Percentiles rank a stretch among this genome's conserved stretches.
phyloP scores from a whole-genome alignment of 495 filamentous ascomycete genomes.

The Penicillium coprophilum region DNA sequence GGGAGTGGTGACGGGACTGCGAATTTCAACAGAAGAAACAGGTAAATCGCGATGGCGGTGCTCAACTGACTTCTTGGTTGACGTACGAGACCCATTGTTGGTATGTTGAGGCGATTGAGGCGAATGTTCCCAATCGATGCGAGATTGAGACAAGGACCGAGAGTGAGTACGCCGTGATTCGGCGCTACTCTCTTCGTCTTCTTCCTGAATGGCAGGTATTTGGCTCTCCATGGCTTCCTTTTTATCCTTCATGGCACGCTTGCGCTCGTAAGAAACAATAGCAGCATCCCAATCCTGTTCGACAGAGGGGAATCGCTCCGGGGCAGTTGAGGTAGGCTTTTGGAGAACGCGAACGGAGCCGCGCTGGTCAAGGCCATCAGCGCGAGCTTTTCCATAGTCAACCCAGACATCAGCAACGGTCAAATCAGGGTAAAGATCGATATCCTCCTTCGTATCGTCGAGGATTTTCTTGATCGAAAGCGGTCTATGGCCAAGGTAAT shows the following conservation, averaged over 20 bases:
- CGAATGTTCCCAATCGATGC: background rate
- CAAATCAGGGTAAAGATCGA: conserved; percentile 35
- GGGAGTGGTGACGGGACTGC: background rate
- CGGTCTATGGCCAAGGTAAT: conserved; percentile 22
- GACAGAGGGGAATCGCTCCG: conserved; percentile 36
- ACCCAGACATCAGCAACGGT: conserved; percentile 44
- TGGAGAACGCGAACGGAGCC: conserved; percentile 38
- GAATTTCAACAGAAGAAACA: conserved; percentile 26
- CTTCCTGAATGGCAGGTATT: conserved; percentile 16
- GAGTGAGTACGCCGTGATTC: background rate
- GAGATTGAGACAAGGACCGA: background rate
- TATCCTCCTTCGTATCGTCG: conserved; percentile 33
- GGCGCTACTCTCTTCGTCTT: conserved; percentile 2
- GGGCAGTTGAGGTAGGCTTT: conserved; percentile 20
- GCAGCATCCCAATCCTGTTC: conserved; percentile 35
- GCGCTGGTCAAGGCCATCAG: conserved; percentile 39
- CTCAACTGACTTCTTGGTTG: background rate
- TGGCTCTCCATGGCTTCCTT: conserved; percentile 11
- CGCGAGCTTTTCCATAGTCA: conserved; percentile 34
- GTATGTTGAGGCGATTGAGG: background rate
- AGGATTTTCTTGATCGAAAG: conserved; percentile 41
- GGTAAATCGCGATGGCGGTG: conserved; percentile 20
- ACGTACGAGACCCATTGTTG: background rate
- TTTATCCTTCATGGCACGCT: conserved; percentile 10
- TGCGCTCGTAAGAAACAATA: conserved; percentile 13